These are phyloP conservation scores for Datura wrightii DNA, from an alignment of 257 asterid species.

Conservation along the genomic window DNA sequence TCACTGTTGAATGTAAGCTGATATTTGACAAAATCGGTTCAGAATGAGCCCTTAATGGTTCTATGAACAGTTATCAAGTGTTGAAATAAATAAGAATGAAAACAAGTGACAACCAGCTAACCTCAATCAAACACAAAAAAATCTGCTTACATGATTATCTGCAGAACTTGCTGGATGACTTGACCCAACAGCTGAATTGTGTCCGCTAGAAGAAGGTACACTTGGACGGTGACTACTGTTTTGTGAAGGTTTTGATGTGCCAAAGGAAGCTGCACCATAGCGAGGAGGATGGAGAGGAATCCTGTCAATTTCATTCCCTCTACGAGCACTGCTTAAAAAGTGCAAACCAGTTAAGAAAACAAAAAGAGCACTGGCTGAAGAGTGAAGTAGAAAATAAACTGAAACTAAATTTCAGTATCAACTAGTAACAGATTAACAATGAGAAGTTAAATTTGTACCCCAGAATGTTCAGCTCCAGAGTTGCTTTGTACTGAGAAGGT, in stretches of 20 bases:
- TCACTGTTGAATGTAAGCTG: neutral
- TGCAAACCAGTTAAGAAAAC: conserved; percentile 32
- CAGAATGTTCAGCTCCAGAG: conserved; percentile 84
- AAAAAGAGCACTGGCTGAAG: neutral
- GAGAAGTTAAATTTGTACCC: conserved; percentile 53
- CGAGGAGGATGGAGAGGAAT: conserved; percentile 86
- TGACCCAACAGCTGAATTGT: conserved; percentile 40
- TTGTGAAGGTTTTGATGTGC: conserved; percentile 61
- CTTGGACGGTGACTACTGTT: conserved; percentile 62
- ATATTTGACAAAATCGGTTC: neutral
- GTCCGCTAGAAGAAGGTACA: conserved; percentile 59
- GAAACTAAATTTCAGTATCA: neutral
- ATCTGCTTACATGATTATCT: conserved; percentile 63
- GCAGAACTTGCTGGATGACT: conserved; percentile 61
- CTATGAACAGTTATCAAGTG: neutral
- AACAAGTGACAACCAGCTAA: neutral
- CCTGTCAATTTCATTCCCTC: conserved; percentile 76
- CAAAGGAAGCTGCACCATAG: conserved; percentile 64
- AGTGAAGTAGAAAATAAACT: neutral
- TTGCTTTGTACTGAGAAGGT: conserved; percentile 93
- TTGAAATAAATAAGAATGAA: neutral
- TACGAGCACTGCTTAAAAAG: conserved; percentile 58
- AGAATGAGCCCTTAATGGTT: conserved; percentile 25
- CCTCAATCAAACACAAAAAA: conserved; percentile 10
- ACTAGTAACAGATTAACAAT: neutral